Percentiles rank a stretch among this genome's conserved stretches.
phyloP scores from a whole-genome alignment of 148 eudicot genomes.

The Polygonum aviculare region DNA sequence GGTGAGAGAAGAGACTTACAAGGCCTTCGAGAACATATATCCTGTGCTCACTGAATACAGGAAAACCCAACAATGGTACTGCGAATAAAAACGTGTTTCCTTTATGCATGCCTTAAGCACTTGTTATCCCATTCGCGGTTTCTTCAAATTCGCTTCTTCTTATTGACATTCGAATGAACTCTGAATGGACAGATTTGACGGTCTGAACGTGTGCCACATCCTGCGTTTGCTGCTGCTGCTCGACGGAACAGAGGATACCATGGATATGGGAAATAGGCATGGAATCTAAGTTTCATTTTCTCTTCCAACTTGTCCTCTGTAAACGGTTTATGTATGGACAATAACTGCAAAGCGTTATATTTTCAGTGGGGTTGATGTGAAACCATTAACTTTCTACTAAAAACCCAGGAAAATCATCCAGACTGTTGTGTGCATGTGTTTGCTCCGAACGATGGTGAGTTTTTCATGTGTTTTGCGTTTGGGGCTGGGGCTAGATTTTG shows the following conservation, averaged over 20 bases:
- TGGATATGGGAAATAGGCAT: not conserved
- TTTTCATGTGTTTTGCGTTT: too few relatives aligned
- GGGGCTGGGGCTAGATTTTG: too few relatives aligned
- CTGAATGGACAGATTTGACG: not conserved
- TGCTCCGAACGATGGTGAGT: too few relatives aligned
- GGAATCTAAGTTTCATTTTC: not conserved
- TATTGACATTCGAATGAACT: not conserved
- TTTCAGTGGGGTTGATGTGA: constrained; percentile 6
- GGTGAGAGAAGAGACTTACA: constrained; percentile 87
- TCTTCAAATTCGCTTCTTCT: not conserved
- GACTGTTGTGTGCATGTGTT: too few relatives aligned
- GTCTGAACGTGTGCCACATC: not conserved
- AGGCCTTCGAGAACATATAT: constrained; percentile 88
- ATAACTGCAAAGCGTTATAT: constrained; percentile 4
- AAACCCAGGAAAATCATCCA: not conserved
- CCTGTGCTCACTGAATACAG: constrained; percentile 88
- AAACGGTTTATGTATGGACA: constrained; percentile 1
- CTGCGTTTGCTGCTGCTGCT: constrained; percentile 2
- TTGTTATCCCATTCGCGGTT: not conserved
- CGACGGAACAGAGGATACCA: not conserved
- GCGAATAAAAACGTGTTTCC: not conserved
- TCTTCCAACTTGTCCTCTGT: not conserved
- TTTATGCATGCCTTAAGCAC: not conserved
- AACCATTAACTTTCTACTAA: not conserved
- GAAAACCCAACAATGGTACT: constrained; percentile 84